Conservation (phyloP, 108 stramenopile species). For the Epithemia pelagica region DNA sequence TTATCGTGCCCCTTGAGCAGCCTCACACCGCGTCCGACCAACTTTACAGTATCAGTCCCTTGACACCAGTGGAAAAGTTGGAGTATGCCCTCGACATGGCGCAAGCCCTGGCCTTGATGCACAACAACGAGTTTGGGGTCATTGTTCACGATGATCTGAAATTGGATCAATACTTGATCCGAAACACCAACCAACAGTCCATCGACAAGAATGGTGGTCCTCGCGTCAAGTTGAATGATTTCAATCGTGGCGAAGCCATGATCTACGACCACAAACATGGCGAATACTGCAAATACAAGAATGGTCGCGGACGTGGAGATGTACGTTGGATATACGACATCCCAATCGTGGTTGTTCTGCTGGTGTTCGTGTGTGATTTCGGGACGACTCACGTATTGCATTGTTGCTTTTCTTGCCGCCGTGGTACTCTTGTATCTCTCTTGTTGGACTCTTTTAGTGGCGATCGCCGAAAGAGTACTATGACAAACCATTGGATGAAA, state of each 20-base stretch:
- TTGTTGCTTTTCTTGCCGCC: too few species aligned
- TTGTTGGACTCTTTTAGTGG: conserved; percentile 23
- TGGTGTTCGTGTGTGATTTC: too few species aligned
- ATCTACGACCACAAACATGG: conserved; percentile 3
- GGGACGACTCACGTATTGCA: too few species aligned
- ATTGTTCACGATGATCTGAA: conserved; percentile 19
- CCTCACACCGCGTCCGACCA: conserved; percentile 16
- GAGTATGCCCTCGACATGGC: conserved; percentile 2
- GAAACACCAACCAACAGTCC: conserved; percentile 34
- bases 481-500: conserved; percentile 38
- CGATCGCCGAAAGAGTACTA: conserved; percentile 54
- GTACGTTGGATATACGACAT: background rate
- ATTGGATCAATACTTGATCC: conserved; percentile 4
- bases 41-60: conserved; percentile 20
- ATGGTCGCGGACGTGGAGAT: conserved; percentile 28
- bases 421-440: too few species aligned
- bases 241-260: conserved; percentile 18
- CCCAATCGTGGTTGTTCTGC: too few species aligned
- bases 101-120: background rate
- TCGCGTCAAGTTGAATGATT: conserved; percentile 19
- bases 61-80: background rate
- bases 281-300: conserved; percentile 57
- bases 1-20: conserved; percentile 29
- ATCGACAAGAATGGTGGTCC: too few species aligned
- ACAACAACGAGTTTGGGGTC: conserved; percentile 27